Conservation (phyloP, 2,329 filamentous ascomycete species). For the Nemania sp. region DNA sequence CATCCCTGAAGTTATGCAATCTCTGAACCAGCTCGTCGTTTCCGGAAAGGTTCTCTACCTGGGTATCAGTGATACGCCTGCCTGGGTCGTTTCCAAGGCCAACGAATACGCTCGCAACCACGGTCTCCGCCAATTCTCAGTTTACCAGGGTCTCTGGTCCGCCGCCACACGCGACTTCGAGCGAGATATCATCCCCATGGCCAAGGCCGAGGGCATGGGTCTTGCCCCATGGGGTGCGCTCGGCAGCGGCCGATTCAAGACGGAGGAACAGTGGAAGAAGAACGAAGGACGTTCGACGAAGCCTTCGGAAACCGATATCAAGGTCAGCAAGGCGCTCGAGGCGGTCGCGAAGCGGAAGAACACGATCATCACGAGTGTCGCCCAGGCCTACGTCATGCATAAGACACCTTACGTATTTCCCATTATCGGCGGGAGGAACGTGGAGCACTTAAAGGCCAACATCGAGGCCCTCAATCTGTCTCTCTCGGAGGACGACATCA, state of each 20-base stretch:
- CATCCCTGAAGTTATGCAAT: slow-evolving; percentile 71
- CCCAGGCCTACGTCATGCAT: slow-evolving; percentile 55
- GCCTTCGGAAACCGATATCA: slow-evolving; percentile 58
- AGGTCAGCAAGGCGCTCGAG: slow-evolving; percentile 60
- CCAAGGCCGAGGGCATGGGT: slow-evolving; percentile 63
- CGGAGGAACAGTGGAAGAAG: slow-evolving; percentile 48
- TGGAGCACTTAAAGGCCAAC: slow-evolving; percentile 58
- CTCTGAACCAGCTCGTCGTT: slow-evolving; percentile 63
- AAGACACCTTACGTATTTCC: slow-evolving; percentile 60
- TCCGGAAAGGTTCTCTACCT: slow-evolving; percentile 69
- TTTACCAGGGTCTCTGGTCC: slow-evolving; percentile 71
- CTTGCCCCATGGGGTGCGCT: slow-evolving; percentile 64
- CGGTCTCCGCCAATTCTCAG: slow-evolving; percentile 70
- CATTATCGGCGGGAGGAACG: slow-evolving; percentile 56
- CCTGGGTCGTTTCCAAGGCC: slow-evolving; percentile 69
- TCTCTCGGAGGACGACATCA: slow-evolving; percentile 57
- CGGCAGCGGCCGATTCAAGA: slow-evolving; percentile 57
- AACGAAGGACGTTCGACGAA: slow-evolving; percentile 47
- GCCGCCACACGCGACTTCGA: slow-evolving; percentile 68
- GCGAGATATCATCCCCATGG: slow-evolving; percentile 72
- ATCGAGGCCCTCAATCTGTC: slow-evolving; percentile 58
- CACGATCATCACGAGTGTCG: slow-evolving; percentile 62
- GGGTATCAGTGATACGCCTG: slow-evolving; percentile 70
- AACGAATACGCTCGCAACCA: slow-evolving; percentile 73
- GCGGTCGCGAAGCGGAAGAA: slow-evolving; percentile 61